Evolutionary conservation across 1,284 basidiomycete genomes (phyloP), one percentile per base, ranked within the genome.

Genomic region (Prillingera fragicola): DNA sequence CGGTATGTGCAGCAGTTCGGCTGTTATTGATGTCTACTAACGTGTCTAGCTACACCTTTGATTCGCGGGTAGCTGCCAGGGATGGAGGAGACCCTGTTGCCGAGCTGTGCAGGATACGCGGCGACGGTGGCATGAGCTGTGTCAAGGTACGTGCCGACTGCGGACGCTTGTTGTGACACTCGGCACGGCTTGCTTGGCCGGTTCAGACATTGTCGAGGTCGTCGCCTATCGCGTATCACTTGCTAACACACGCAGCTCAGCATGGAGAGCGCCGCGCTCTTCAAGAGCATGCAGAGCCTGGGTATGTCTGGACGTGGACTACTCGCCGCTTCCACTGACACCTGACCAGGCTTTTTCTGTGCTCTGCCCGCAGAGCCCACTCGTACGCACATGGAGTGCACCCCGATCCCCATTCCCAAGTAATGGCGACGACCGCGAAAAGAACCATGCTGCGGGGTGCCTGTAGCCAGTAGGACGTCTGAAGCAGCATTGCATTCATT

Each of bases 351-450:
- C 15, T 86, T 86, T 71, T 87, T 80, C 72, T 87, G 83, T 63
- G 78, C 80, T 4, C 66, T 86, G 26, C 83, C 84, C 8, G 81
- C 81, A 60, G 81, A 87, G 60, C 85, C 83, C 8, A 69, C 74
- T 41, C 75, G 76, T 65, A 85, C 83, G 27, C 73, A 87, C 57
- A 84, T 87, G 74, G 79, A 84, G 63, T 87, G 84, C 69, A 81
- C 73, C 60, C 79, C 77, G 18, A 72, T 86, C 53, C 79, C 79
- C n/a, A 47, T 59, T 42, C 57, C 35, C 40, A n/a, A n/a, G n/a
- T n/a, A n/a, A n/a, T n/a, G n/a, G n/a, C n/a, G n/a, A n/a, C n/a
- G n/a, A n/a, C n/a, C n/a, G n/a, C n/a, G n/a, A n/a, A n/a, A n/a
- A n/a, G n/a, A n/a, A n/a, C n/a, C n/a, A n/a, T n/a, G n/a, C n/a